Percentiles rank a stretch among this genome's conserved stretches.
Evolutionary conservation across 257 asterid species (phyloP).

Genomic region (Parsonsia alboflavescens): DNA sequence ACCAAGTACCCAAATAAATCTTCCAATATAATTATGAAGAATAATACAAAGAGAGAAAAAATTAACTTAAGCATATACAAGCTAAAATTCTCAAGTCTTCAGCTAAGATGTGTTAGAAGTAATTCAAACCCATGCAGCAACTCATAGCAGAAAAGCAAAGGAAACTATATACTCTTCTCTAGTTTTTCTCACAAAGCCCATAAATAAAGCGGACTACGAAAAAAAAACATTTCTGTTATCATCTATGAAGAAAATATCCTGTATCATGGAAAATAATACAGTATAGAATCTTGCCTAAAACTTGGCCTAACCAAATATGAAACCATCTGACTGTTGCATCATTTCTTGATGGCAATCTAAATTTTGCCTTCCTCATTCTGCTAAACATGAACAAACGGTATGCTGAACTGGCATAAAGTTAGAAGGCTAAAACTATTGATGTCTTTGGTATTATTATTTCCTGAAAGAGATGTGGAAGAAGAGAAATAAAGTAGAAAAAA

Average conservation of each 20-base stretch:
- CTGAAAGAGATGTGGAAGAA: neutral
- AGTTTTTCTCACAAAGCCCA: neutral
- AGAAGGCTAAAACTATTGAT: neutral
- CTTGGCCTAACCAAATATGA: neutral
- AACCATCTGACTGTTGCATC: neutral
- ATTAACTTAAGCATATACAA: neutral
- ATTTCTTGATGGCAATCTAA: neutral
- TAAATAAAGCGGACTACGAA: no score
- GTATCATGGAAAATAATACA: neutral
- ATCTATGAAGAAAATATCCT: conserved; percentile 6
- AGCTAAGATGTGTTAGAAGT: neutral
- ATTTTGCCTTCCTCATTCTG: neutral
- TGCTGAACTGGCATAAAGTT: neutral
- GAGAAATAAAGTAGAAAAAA: neutral
- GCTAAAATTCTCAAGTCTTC: neutral
- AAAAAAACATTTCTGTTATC: neutral
- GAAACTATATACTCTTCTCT: neutral
- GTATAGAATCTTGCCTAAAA: neutral
- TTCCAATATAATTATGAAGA: neutral
- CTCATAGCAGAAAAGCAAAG: neutral
- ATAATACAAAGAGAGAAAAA: neutral
- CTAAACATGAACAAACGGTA: neutral
- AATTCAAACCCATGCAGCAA: neutral
- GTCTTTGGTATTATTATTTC: neutral
- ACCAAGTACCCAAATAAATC: neutral